phyloP scores from a whole-genome alignment of 2,329 filamentous ascomycete species.

The Magnaporthiopsis poae region DNA sequence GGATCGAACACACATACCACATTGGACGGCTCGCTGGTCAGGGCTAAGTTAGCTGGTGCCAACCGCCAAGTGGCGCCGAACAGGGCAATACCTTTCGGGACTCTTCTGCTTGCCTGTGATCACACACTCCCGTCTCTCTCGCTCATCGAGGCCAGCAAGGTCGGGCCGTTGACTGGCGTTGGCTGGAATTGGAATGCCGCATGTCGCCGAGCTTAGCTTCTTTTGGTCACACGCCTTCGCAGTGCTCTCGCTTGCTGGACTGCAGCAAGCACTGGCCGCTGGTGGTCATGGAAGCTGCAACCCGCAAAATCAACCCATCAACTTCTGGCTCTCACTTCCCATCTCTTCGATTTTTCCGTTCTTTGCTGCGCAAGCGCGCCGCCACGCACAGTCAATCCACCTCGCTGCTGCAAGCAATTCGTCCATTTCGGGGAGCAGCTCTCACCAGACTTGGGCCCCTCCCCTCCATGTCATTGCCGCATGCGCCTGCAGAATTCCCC shows the following conservation, averaged over 20 bases:
- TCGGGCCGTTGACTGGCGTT: background rate
- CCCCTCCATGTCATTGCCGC: background rate
- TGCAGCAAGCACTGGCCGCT: background rate
- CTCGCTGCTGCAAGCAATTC: background rate
- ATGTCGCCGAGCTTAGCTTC: background rate
- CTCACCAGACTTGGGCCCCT: background rate
- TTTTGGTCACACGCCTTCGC: background rate
- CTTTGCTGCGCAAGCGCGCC: background rate
- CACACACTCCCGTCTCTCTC: background rate
- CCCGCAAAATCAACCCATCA: background rate
- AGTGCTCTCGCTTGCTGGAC: background rate
- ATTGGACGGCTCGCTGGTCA: background rate
- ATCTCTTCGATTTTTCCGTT: background rate
- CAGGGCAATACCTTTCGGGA: background rate
- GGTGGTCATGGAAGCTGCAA: background rate
- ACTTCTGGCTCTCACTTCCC: background rate
- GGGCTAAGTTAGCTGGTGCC: background rate
- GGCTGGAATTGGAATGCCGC: background rate
- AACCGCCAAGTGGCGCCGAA: background rate
- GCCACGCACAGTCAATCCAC: background rate
- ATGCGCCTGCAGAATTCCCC: background rate
- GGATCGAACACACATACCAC: background rate
- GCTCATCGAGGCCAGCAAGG: background rate
- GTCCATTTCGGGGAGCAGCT: background rate
- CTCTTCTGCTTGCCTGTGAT: background rate